Conservation (phyloP, 2,329 filamentous ascomycete species). For the Neonectria faginata region DNA sequence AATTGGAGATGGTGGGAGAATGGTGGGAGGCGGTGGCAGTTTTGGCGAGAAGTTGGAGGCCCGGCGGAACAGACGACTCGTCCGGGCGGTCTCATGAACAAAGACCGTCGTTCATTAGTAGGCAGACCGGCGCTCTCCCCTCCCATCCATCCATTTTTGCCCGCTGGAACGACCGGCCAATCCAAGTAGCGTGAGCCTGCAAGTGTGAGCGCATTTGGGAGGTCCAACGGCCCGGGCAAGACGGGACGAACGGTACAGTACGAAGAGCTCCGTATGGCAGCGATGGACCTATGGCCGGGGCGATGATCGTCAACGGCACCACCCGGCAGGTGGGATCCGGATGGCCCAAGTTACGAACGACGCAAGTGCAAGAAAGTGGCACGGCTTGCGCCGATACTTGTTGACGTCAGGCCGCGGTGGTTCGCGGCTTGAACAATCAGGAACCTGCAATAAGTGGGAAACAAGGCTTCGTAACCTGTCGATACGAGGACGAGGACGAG, state of each 20-base stretch:
- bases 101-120: slow-evolving; percentile 14
- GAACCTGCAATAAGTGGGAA: slow-evolving; percentile 7
- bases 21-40: slow-evolving; percentile 22
- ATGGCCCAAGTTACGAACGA: slow-evolving; percentile 19
- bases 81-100: slow-evolving; percentile 19
- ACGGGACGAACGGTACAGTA: slow-evolving; percentile 25
- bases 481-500: slow-evolving; percentile 21
- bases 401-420: slow-evolving; percentile 21
- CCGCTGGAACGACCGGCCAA: slow-evolving; percentile 32
- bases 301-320: slow-evolving; percentile 40
- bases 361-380: slow-evolving; percentile 9
- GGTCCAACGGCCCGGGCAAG: slow-evolving; percentile 11
- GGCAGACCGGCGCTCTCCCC: slow-evolving; percentile 17
- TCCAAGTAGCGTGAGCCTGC: slow-evolving; percentile 26
- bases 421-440: slow-evolving; percentile 7
- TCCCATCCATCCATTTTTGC: slow-evolving; percentile 21
- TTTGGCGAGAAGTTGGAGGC: slow-evolving; percentile 35
- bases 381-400: slow-evolving; percentile 9
- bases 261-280: slow-evolving; percentile 18
- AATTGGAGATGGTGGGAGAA: slow-evolving; percentile 23
- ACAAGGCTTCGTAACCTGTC: slow-evolving; percentile 11
- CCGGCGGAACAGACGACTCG: slow-evolving; percentile 38
- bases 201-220: slow-evolving; percentile 25
- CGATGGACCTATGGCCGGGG: slow-evolving; percentile 33
- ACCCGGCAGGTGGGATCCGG: slow-evolving; percentile 40